Conservation (phyloP, 208 protist genomes). For the Trypanosoma cruzi region DNA sequence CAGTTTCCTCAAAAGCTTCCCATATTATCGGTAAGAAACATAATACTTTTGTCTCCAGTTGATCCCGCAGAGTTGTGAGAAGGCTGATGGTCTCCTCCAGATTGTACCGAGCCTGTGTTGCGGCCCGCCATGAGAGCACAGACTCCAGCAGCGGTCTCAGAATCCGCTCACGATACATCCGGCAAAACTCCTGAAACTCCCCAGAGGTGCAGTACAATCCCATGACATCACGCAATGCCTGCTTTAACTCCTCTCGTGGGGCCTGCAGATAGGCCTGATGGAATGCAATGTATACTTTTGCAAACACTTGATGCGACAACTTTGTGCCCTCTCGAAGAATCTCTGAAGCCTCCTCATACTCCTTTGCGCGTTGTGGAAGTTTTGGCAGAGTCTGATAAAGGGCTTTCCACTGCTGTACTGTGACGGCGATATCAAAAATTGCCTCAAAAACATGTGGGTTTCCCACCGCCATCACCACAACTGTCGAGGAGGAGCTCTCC, state of each 20-base stretch:
- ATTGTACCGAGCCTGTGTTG: conserved; percentile 74
- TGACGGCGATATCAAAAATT: conserved; percentile 17
- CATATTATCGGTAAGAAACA: conserved; percentile 60
- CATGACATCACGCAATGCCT: conserved; percentile 39
- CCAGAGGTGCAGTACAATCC: conserved; percentile 45
- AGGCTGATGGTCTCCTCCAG: conserved; percentile 56
- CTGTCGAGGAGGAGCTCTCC: not conserved
- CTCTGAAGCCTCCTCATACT: conserved; percentile 28
- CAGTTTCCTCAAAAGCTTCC: conserved; percentile 36
- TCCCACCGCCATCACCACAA: not conserved
- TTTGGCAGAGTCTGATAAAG: conserved; percentile 15
- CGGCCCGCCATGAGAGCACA: conserved; percentile 81
- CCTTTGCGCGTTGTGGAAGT: conserved; percentile 24
- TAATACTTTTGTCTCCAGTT: conserved; percentile 39
- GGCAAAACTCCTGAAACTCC: conserved; percentile 51
- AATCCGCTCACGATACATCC: conserved; percentile 61
- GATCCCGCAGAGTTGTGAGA: conserved; percentile 43
- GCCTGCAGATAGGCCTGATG: conserved; percentile 26
- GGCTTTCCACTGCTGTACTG: conserved; percentile 27
- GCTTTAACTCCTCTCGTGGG: conserved; percentile 14
- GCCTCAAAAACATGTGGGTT: conserved; percentile 18
- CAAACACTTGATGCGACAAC: conserved; percentile 24
- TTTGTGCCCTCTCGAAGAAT: conserved; percentile 9
- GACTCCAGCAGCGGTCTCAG: conserved; percentile 59
- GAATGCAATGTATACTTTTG: conserved; percentile 20